Conservation (phyloP, 148 eudicot genomes). For the Rhododendron williamsianum region DNA sequence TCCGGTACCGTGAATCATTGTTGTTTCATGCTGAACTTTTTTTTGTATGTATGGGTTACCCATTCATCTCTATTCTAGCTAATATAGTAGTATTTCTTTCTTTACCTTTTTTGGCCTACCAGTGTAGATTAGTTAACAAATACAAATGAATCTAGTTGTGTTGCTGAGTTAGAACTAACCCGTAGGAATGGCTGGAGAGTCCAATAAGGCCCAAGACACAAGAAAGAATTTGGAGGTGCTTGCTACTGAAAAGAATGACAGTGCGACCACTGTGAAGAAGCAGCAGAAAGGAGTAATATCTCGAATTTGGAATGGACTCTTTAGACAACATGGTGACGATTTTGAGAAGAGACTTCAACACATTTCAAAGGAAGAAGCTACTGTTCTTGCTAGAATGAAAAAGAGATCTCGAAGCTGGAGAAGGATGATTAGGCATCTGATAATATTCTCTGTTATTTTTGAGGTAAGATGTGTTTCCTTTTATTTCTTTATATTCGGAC, state of each 20-base stretch:
- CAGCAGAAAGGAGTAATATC: constrained; percentile 57
- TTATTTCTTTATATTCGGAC: background rate
- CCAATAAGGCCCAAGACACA: constrained; percentile 33
- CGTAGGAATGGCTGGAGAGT: constrained; percentile 60
- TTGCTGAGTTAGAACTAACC: constrained; percentile 4
- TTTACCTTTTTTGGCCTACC: background rate
- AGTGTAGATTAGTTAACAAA: background rate
- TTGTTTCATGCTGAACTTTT: background rate
- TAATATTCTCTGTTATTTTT: constrained; percentile 49
- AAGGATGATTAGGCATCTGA: constrained; percentile 46
- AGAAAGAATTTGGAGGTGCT: constrained; percentile 24
- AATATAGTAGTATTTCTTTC: background rate
- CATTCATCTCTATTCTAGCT: background rate
- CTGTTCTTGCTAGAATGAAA: constrained; percentile 56
- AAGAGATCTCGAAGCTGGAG: constrained; percentile 61
- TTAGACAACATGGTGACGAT: constrained; percentile 58
- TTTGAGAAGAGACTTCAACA: constrained; percentile 65
- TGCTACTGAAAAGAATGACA: constrained; percentile 31
- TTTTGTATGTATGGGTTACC: background rate
- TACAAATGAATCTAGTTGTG: background rate
- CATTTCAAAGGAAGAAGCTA: constrained; percentile 68
- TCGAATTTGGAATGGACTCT: constrained; percentile 58
- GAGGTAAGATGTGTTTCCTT: constrained; percentile 44
- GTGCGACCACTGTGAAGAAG: constrained; percentile 26
- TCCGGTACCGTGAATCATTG: background rate